phyloP scores from a whole-genome alignment of 148 eudicot species.

The Silene conica region DNA sequence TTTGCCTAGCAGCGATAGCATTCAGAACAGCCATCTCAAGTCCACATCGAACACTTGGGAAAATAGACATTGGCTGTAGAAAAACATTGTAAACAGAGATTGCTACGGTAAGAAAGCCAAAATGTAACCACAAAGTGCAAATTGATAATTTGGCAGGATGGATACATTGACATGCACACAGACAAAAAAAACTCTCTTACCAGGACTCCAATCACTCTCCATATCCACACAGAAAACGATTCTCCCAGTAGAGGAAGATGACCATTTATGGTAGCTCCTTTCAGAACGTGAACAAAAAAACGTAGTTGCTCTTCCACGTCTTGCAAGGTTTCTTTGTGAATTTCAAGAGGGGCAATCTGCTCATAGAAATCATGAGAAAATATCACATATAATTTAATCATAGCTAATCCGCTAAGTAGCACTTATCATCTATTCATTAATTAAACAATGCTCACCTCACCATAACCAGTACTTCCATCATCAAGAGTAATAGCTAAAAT shows the following conservation, averaged over 20 bases:
- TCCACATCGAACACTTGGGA: constrained; percentile 93
- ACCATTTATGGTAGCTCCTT: constrained; percentile 42
- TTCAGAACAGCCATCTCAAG: constrained; percentile 92
- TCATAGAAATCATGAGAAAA: background rate
- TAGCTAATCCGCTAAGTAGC: background rate
- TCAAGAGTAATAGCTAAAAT: constrained; percentile 64
- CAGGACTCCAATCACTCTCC: constrained; percentile 65
- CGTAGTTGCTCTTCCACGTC: constrained; percentile 85
- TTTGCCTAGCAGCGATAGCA: constrained; percentile 65
- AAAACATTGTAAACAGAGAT: background rate
- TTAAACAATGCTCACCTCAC: constrained; percentile 61
- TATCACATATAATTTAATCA: background rate
- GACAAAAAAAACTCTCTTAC: constrained; percentile 36
- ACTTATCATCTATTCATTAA: background rate
- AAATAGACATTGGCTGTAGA: constrained; percentile 66
- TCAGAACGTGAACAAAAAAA: constrained; percentile 51
- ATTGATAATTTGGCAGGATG: background rate
- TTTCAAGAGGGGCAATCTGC: constrained; percentile 87
- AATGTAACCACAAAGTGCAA: background rate
- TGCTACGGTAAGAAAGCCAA: background rate
- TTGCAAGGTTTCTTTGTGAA: constrained; percentile 54
- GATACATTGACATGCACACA: background rate
- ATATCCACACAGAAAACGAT: constrained; percentile 77
- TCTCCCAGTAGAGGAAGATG: constrained; percentile 62
- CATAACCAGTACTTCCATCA: constrained; percentile 82